These are phyloP conservation scores for Sisymbrium altissimum DNA, from an alignment of 345 rosid species.

Conservation along the genomic window DNA sequence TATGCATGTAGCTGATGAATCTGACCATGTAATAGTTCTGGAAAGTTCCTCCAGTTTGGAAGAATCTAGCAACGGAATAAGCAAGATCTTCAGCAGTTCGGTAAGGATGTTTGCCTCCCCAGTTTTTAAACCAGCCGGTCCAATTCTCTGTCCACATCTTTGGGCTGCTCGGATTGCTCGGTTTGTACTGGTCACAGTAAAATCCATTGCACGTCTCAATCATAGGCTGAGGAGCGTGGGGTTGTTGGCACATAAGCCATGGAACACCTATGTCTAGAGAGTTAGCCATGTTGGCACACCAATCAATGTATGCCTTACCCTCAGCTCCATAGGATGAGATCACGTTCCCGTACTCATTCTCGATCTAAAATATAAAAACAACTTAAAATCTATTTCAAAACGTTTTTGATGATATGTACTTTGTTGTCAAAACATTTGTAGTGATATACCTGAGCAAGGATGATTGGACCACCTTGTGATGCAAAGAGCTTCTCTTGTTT, in stretches of 20 bases:
- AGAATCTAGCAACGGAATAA: conserved; percentile 54
- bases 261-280: conserved; percentile 64
- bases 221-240: conserved; percentile 57
- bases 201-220: conserved; percentile 54
- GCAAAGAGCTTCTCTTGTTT: conserved; percentile 63
- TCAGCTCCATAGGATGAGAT: conserved; percentile 45
- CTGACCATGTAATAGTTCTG: conserved; percentile 70
- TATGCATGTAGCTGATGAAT: neutral
- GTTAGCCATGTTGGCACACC: conserved; percentile 75
- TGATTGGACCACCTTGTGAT: conserved; percentile 78
- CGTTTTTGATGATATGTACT: neutral
- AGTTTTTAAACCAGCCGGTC: conserved; percentile 67
- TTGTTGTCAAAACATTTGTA: neutral
- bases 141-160: conserved; percentile 74
- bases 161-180: conserved; percentile 37
- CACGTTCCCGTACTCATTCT: conserved; percentile 79
- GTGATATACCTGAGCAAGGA: conserved; percentile 56
- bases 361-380: conserved; percentile 43
- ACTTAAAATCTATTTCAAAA: neutral
- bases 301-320: conserved; percentile 57
- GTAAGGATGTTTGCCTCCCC: conserved; percentile 52
- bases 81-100: conserved; percentile 68
- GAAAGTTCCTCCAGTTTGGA: conserved; percentile 52
- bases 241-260: conserved; percentile 82
- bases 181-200: conserved; percentile 48